A percentile compares a stretch with the other conserved stretches of the same genome.
phyloP scores from a whole-genome alignment of 2,329 filamentous ascomycete genomes.

The Clonostachys solani region DNA sequence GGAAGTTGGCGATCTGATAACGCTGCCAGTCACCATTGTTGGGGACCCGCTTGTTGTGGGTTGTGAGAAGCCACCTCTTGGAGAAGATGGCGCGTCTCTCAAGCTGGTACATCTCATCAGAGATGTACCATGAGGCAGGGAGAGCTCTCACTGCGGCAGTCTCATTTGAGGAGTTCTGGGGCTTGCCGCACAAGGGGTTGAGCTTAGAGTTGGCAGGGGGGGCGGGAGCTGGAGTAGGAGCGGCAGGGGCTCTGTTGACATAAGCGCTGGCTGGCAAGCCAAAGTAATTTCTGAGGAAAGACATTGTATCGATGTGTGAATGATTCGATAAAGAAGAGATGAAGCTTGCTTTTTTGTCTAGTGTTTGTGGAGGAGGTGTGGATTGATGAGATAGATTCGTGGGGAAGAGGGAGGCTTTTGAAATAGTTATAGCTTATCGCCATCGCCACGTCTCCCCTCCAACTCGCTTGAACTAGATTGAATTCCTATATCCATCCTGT shows the following conservation, averaged over 20 bases:
- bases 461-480: no score
- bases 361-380: no score
- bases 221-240: no score
- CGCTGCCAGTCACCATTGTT: conserved; percentile 49
- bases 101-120: conserved; percentile 42
- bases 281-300: neutral
- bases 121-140: conserved; percentile 20
- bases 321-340: no score
- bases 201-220: no score
- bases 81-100: conserved; percentile 49
- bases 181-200: neutral
- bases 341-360: no score
- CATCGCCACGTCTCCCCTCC: no score
- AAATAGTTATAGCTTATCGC: no score
- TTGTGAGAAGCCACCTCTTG: conserved; percentile 37
- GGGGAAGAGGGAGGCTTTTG: no score
- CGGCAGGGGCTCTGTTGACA: no score
- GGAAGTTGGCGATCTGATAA: conserved; percentile 49
- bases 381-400: no score
- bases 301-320: neutral
- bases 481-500: no score
- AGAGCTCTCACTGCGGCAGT: conserved; percentile 7
- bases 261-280: neutral
- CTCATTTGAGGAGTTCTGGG: neutral
- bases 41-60: conserved; percentile 4